Conservation (phyloP, 805 yeast species). For the Candida palmyrensis region DNA sequence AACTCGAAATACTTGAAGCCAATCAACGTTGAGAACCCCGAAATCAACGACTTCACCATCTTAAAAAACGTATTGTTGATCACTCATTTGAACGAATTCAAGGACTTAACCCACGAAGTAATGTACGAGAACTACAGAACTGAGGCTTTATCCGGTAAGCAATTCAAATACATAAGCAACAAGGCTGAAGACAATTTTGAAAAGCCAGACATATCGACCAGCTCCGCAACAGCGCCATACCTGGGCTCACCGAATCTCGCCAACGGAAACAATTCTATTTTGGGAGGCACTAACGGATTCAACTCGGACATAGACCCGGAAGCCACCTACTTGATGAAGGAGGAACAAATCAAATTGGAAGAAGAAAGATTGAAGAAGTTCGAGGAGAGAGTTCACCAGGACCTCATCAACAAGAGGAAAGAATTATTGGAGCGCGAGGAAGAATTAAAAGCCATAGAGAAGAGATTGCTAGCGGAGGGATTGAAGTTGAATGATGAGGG, state of each 20-base stretch:
- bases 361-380: constrained; percentile 83
- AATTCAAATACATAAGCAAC: constrained; percentile 32
- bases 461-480: constrained; percentile 58
- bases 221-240: neutral
- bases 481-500: constrained; percentile 34
- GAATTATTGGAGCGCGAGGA: constrained; percentile 81
- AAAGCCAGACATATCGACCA: neutral
- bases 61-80: constrained; percentile 75
- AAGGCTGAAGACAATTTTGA: constrained; percentile 3
- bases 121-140: constrained; percentile 89
- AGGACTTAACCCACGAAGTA: constrained; percentile 82
- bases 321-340: constrained; percentile 51
- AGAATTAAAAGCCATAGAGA: constrained; percentile 79
- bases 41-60: constrained; percentile 73
- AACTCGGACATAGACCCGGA: constrained; percentile 11
- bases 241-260: neutral
- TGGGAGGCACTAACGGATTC: neutral
- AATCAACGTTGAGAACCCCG: constrained; percentile 64
- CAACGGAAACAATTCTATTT: neutral
- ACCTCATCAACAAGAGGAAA: constrained; percentile 70
- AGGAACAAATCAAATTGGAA: constrained; percentile 83
- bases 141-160: constrained; percentile 68
- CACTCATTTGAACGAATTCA: constrained; percentile 82
- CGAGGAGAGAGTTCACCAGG: constrained; percentile 87
- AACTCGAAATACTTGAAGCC: constrained; percentile 46